Conservation (phyloP, 139 green algal genomes). For the Volvox africanus region DNA sequence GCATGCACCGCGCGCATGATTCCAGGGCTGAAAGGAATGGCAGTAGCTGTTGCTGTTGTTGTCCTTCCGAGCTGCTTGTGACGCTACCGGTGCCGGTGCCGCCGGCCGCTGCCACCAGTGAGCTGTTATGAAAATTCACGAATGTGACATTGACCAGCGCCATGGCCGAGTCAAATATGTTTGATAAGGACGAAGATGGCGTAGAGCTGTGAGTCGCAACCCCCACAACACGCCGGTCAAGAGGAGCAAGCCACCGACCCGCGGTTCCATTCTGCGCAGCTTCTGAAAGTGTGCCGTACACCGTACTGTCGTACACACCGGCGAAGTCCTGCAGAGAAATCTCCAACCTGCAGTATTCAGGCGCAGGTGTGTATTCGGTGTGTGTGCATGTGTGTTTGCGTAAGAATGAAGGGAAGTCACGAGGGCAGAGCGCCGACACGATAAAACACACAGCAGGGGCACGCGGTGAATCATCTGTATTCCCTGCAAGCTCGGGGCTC, state of each 20-base stretch:
- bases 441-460: too few relatives aligned
- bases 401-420: too few relatives aligned
- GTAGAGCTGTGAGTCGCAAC: constrained; percentile 56
- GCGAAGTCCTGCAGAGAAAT: not conserved
- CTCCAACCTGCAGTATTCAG: not conserved
- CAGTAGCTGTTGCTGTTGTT: too few relatives aligned
- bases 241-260: constrained; percentile 24
- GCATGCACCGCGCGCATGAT: constrained; percentile 8
- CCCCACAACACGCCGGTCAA: constrained; percentile 43
- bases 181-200: not conserved
- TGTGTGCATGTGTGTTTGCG: too few relatives aligned
- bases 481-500: too few relatives aligned
- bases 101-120: not conserved
- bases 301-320: constrained; percentile 45
- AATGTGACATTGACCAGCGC: constrained; percentile 64
- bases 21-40: constrained; percentile 52
- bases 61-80: too few relatives aligned
- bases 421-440: too few relatives aligned
- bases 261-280: constrained; percentile 48
- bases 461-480: too few relatives aligned
- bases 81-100: not conserved
- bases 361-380: too few relatives aligned
- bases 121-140: constrained; percentile 34
- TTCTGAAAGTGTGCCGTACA: constrained; percentile 48
- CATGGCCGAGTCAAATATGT: constrained; percentile 16